A percentile compares a stretch with the other conserved stretches of the same genome.
phyloP scores from a whole-genome alignment of 306 rosid genomes.

The Cucumis hystrix region DNA sequence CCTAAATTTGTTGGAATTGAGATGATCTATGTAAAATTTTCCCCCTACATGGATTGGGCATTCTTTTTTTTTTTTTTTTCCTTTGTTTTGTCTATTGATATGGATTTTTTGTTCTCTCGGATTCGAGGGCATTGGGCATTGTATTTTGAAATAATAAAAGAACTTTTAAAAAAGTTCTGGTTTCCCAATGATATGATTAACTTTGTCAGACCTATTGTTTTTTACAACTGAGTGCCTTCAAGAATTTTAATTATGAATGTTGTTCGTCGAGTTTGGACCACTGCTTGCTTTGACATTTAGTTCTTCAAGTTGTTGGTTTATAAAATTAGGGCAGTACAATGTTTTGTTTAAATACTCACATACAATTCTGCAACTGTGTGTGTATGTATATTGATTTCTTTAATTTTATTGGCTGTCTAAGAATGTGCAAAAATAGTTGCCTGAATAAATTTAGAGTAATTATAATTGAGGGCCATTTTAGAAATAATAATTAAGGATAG shows the following conservation, averaged over 20 bases:
- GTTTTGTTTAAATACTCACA: background rate
- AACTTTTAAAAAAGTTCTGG: background rate
- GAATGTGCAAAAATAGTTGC: background rate
- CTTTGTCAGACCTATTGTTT: background rate
- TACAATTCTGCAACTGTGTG: background rate
- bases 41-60: background rate
- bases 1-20: background rate
- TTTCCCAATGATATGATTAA: background rate
- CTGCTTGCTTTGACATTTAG: background rate
- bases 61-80: background rate
- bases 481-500: too few relatives aligned
- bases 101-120: background rate
- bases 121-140: background rate
- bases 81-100: background rate
- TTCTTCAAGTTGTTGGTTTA: background rate
- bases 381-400: background rate
- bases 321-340: background rate
- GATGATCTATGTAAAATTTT: background rate
- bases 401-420: background rate
- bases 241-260: background rate
- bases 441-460: background rate
- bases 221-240: background rate
- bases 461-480: too few relatives aligned
- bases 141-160: background rate
- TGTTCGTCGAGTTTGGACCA: background rate